Percentiles rank a stretch among this genome's conserved stretches.
Evolutionary conservation across 225 moss, liverwort and hornwort species (phyloP).

Genomic region (Pseudoscleropodium purum): DNA sequence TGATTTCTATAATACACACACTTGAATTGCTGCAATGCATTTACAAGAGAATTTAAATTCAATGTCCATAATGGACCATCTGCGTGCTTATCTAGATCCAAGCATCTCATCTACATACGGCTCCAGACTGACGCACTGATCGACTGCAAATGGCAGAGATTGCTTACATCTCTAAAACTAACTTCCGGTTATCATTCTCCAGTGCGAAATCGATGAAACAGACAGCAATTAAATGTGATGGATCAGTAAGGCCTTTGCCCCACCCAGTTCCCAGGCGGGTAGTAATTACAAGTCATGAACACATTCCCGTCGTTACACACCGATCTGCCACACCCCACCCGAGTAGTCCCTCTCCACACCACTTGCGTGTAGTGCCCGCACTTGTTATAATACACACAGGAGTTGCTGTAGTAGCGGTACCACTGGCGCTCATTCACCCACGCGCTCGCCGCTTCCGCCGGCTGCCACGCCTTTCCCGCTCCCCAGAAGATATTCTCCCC

Average conservation of each 20-base stretch:
- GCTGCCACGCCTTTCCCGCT: slow-evolving; percentile 42
- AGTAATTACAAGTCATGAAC: slow-evolving; percentile 55
- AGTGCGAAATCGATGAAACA: not conserved
- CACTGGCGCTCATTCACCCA: slow-evolving; percentile 44
- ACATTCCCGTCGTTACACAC: slow-evolving; percentile 28
- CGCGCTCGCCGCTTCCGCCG: slow-evolving; percentile 25
- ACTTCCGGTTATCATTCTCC: not conserved
- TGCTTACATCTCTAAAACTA: not conserved
- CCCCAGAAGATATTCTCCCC: slow-evolving; percentile 67
- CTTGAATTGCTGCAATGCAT: not conserved
- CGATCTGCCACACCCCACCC: slow-evolving; percentile 26
- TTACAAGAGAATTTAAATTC: not conserved
- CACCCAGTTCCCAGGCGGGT: slow-evolving; percentile 42
- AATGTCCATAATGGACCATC: not conserved
- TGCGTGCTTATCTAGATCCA: not conserved
- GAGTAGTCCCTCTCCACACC: slow-evolving; percentile 28
- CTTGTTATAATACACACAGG: slow-evolving; percentile 28
- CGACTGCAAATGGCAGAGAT: not conserved
- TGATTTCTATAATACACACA: slow-evolving; percentile 6
- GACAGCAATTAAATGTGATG: not conserved
- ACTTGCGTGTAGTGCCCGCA: slow-evolving; percentile 53
- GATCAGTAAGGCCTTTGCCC: slow-evolving; percentile 37
- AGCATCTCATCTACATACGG: not conserved
- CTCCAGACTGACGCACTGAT: not conserved
- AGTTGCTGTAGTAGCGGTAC: slow-evolving; percentile 41